Evolutionary conservation across 1,139 yeast species (phyloP).

Genomic region (Geotrichum australiense): DNA sequence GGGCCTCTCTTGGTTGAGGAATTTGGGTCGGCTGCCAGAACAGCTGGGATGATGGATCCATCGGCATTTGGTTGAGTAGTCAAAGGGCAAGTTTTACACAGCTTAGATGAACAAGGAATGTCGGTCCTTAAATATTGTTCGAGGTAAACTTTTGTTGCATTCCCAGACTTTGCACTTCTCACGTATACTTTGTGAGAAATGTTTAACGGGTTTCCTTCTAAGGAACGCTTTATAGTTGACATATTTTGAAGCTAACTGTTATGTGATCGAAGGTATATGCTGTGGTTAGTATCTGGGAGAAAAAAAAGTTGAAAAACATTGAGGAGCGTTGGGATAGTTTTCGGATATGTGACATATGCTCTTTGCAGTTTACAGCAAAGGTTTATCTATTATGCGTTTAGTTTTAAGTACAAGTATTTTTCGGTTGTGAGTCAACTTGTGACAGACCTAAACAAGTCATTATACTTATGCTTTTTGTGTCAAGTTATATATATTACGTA

Average conservation of each 20-base stretch:
- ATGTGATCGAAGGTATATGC: background rate
- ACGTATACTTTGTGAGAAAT: conserved; percentile 81
- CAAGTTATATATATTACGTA: too few species aligned
- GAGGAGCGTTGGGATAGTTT: too few species aligned
- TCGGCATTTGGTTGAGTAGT: conserved; percentile 36
- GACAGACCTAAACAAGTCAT: too few species aligned
- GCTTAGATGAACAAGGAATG: conserved; percentile 78
- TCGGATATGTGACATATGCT: too few species aligned
- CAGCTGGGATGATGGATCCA: conserved; percentile 40
- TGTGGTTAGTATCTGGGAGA: background rate
- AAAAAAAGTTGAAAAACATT: background rate
- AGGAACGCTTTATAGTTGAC: conserved; percentile 21
- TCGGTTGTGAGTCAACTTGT: too few species aligned
- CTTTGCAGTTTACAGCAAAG: too few species aligned
- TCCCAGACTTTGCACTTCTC: conserved; percentile 73
- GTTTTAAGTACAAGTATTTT: too few species aligned
- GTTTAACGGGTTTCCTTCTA: conserved; percentile 17
- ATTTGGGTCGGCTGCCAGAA: conserved; percentile 43
- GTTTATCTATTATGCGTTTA: too few species aligned
- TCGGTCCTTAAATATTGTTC: conserved; percentile 91
- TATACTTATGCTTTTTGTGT: too few species aligned
- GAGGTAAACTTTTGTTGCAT: conserved; percentile 83
- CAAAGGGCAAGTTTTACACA: conserved; percentile 53
- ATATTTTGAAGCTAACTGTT: conserved; percentile 1
- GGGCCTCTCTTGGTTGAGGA: conserved; percentile 49